A percentile compares a stretch with the other conserved stretches of the same genome.
These are phyloP conservation scores for Hypericum perforatum DNA, from an alignment of 345 rosid species.

Conservation along the genomic window DNA sequence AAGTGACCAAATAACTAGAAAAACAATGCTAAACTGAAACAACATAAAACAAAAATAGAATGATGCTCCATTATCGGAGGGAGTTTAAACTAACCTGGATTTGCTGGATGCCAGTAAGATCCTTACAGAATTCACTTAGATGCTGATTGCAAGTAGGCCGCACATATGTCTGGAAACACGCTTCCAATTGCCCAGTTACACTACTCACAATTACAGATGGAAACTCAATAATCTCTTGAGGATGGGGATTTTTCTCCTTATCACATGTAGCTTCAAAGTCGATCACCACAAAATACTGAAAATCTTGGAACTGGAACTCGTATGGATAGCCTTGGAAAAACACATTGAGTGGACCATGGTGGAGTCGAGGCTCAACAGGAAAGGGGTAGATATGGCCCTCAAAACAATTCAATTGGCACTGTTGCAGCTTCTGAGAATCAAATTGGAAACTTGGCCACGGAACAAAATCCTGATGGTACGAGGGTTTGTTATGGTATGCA, in stretches of 20 bases:
- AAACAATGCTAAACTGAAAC: no score
- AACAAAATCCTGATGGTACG: slow-evolving; percentile 30
- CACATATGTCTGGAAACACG: slow-evolving; percentile 40
- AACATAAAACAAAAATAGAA: no score
- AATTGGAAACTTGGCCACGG: slow-evolving; percentile 35
- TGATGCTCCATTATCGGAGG: no score
- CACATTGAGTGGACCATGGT: slow-evolving; percentile 24
- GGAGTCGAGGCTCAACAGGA: slow-evolving; percentile 34
- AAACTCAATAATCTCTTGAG: slow-evolving; percentile 44
- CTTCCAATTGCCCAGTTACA: slow-evolving; percentile 34
- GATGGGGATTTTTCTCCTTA: slow-evolving; percentile 37
- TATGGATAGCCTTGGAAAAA: slow-evolving; percentile 27
- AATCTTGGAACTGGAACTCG: slow-evolving; percentile 41
- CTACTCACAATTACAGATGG: slow-evolving; percentile 42
- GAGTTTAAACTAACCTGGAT: slow-evolving; percentile 23
- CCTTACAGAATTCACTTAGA: slow-evolving; percentile 38
- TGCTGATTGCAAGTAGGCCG: slow-evolving; percentile 38
- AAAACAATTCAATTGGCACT: slow-evolving; percentile 28
- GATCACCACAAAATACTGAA: slow-evolving; percentile 40
- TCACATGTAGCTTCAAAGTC: slow-evolving; percentile 46
- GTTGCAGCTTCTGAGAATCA: slow-evolving; percentile 33
- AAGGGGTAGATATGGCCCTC: slow-evolving; percentile 34
- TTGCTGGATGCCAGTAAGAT: slow-evolving; percentile 43
- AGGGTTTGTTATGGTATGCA: slow-evolving; percentile 30
- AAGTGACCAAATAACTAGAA: no score